Evolutionary conservation across 495 filamentous ascomycete species (phyloP).

Genomic region (Trichoderma asperelloides): DNA sequence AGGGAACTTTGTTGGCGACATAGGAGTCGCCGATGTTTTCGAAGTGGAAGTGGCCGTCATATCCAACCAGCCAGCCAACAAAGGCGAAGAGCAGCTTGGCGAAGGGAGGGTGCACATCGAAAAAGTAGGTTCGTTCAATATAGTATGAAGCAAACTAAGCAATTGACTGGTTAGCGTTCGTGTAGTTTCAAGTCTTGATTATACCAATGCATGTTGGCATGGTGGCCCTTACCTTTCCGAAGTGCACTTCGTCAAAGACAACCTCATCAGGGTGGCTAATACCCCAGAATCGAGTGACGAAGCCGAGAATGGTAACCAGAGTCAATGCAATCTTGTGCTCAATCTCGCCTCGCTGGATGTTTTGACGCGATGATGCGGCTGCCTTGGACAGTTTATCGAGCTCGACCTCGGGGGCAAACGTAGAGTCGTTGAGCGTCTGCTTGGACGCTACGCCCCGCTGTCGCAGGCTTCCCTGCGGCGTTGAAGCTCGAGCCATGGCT

Average conservation of each 20-base stretch:
- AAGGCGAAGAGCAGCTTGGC: conserved; percentile 85
- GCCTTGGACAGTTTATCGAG: conserved; percentile 34
- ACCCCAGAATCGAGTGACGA: conserved; percentile 87
- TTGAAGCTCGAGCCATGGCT: conserved; percentile 28
- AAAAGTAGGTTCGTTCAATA: conserved; percentile 96
- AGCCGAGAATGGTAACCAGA: conserved; percentile 74
- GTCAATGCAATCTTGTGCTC: conserved; percentile 76
- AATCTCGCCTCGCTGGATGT: conserved; percentile 45
- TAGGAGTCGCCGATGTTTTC: conserved; percentile 99
- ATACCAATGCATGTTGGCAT: background rate
- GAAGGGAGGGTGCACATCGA: conserved; percentile 98
- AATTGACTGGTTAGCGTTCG: conserved; percentile 13
- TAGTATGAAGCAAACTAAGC: conserved; percentile 90
- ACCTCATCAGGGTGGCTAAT: conserved; percentile 93
- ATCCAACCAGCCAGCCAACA: conserved; percentile 92
- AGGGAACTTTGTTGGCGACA: conserved; percentile 92
- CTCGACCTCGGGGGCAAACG: conserved; percentile 34
- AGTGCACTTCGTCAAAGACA: conserved; percentile 98
- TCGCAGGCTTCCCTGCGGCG: conserved; percentile 43
- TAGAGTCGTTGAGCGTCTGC: conserved; percentile 31
- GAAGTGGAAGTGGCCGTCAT: conserved; percentile 94
- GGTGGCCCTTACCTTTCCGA: conserved; percentile 73
- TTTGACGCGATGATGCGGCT: conserved; percentile 11
- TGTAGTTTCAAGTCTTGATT: background rate
- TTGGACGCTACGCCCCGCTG: conserved; percentile 43